A percentile compares a stretch with the other conserved stretches of the same genome.
phyloP scores from a whole-genome alignment of 768 basidiomycete genomes.

The Tylopilus rubrobrunneus region DNA sequence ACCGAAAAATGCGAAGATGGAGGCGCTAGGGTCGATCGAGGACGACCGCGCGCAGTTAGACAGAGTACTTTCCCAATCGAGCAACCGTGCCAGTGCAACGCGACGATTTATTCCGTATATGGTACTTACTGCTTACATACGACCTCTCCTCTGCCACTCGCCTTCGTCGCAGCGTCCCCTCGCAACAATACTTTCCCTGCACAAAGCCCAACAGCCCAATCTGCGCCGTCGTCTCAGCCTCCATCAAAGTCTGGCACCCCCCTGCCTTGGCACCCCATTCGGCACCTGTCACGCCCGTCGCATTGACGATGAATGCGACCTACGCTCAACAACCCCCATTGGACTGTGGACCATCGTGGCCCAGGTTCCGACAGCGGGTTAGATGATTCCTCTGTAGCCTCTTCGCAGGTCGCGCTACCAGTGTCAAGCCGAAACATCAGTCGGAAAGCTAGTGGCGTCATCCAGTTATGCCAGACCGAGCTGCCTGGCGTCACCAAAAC shows the following conservation, averaged over 20 bases:
- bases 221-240: constrained; percentile 13
- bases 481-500: constrained; percentile 32
- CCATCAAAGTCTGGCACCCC: constrained; percentile 18
- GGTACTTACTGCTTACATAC: too few relatives aligned
- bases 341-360: constrained; percentile 20
- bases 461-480: constrained; percentile 27
- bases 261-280: constrained; percentile 17
- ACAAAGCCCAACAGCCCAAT: constrained; percentile 1
- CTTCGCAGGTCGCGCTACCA: constrained; percentile 19
- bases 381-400: constrained; percentile 24
- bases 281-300: constrained; percentile 24
- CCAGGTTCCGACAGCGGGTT: constrained; percentile 19
- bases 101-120: too few relatives aligned
- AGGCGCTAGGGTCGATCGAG: too few relatives aligned
- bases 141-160: too few relatives aligned
- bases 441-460: constrained; percentile 22
- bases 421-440: constrained; percentile 22
- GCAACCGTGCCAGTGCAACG: too few relatives aligned
- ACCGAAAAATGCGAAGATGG: too few relatives aligned
- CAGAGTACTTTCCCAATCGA: too few relatives aligned
- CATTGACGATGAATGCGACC: background rate
- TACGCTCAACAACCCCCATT: constrained; percentile 24
- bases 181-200: background rate
- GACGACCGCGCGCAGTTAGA: too few relatives aligned
- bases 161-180: too few relatives aligned